These are phyloP conservation scores for Hyaloscypha variabilis DNA, from an alignment of 495 filamentous ascomycete genomes.

Conservation along the genomic window DNA sequence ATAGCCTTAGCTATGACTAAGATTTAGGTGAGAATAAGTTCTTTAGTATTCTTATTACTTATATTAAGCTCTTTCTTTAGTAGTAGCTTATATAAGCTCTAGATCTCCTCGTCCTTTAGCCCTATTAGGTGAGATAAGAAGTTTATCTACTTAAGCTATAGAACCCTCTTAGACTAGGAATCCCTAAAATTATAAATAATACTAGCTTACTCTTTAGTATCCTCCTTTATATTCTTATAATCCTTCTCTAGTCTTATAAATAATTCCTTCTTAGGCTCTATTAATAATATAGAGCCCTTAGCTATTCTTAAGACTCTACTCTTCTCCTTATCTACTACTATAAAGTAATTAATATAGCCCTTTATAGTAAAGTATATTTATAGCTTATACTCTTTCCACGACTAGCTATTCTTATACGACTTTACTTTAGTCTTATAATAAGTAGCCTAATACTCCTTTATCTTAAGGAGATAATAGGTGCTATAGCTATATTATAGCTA, in stretches of 20 bases:
- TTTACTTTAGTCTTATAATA: background rate
- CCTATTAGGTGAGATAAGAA: no score
- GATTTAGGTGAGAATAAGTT: no score
- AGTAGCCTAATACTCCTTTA: background rate
- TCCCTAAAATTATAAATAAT: conserved; percentile 21
- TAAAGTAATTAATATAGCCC: conserved; percentile 1
- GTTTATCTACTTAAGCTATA: conserved; percentile 12
- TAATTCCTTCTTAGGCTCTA: conserved; percentile 10
- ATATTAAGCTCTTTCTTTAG: no score
- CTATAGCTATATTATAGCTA: no score
- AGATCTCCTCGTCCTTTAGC: no score
- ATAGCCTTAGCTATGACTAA: no score
- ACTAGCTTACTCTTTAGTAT: conserved; percentile 21
- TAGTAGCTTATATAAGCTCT: no score
- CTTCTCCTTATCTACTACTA: no score
- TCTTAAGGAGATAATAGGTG: no score
- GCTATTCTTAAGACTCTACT: no score
- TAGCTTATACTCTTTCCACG: background rate
- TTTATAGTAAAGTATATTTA: background rate
- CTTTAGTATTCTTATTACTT: no score
- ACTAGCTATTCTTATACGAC: background rate
- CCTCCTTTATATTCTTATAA: conserved; percentile 8
- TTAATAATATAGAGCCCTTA: no score
- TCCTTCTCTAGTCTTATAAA: conserved; percentile 19
- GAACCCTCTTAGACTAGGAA: conserved; percentile 13